Evolutionary conservation across 2,329 filamentous ascomycete species (phyloP).

Genomic region (Clarireedia monteithiana): DNA sequence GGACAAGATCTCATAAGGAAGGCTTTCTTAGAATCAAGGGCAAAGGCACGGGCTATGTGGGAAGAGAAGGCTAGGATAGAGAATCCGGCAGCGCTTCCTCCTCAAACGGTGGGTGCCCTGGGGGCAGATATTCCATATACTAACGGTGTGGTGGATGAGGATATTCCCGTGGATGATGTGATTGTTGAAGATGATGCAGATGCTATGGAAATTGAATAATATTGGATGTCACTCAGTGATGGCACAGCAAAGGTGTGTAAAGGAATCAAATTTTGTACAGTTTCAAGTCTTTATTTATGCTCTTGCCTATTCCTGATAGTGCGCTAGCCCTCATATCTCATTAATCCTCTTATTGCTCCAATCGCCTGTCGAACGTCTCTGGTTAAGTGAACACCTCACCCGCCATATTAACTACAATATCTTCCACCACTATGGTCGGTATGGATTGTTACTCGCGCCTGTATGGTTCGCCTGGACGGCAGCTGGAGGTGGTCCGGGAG

Average conservation of each 20-base stretch:
- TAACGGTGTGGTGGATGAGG: background rate
- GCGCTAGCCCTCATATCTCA: slow-evolving; percentile 3
- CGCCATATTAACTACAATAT: slow-evolving; percentile 16
- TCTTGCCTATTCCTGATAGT: slow-evolving; percentile 31
- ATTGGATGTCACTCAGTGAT: background rate
- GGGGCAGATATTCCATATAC: slow-evolving; percentile 13
- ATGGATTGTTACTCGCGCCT: slow-evolving; percentile 30
- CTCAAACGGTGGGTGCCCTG: slow-evolving; percentile 13
- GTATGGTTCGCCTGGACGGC: slow-evolving; percentile 27
- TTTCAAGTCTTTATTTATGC: background rate
- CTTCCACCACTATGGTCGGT: slow-evolving; percentile 18
- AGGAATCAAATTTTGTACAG: background rate
- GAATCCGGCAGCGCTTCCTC: slow-evolving; percentile 20
- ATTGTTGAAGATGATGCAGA: slow-evolving; percentile 42
- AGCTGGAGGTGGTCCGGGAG: slow-evolving; percentile 42
- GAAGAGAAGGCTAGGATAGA: slow-evolving; percentile 32
- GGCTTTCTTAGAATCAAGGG: slow-evolving; percentile 74
- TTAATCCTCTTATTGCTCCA: background rate
- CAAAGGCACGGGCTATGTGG: slow-evolving; percentile 56
- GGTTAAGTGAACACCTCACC: background rate
- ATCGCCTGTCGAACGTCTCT: background rate
- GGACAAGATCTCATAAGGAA: slow-evolving; percentile 72
- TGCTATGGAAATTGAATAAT: slow-evolving; percentile 55
- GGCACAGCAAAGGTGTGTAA: background rate
- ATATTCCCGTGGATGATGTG: slow-evolving; percentile 7